Evolutionary conservation across 306 rosid species (phyloP).

Genomic region (Cicer cuneatum): DNA sequence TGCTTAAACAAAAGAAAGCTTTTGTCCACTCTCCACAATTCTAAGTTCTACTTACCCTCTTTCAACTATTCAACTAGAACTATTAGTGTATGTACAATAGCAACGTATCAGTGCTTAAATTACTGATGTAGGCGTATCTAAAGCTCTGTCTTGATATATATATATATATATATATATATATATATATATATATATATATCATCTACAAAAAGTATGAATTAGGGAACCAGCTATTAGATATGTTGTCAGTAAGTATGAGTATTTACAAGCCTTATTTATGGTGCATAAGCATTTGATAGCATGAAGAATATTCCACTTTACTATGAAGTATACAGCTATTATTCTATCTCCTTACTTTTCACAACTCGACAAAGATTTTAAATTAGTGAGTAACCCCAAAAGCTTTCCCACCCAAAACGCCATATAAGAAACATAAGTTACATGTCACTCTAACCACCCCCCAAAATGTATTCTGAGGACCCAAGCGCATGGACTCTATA

Average conservation of each 20-base stretch:
- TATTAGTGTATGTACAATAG: constrained; percentile 4
- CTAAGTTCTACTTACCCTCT: neutral
- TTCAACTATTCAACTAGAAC: neutral
- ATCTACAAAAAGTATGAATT: neutral
- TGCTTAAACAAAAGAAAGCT: constrained; percentile 10
- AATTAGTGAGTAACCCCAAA: constrained; percentile 9
- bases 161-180: neutral
- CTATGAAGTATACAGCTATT: neutral
- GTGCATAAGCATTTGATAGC: constrained; percentile 7
- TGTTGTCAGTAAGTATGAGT: too few relatives aligned
- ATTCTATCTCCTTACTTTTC: constrained; percentile 9
- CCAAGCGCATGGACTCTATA: neutral
- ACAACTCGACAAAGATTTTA: neutral
- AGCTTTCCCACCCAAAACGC: constrained; percentile 5
- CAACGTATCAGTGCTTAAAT: neutral
- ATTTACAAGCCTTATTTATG: constrained; percentile 13
- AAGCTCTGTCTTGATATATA: neutral
- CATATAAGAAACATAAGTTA: constrained; percentile 4
- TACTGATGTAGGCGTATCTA: neutral
- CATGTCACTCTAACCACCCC: constrained; percentile 19
- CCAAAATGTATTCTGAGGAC: constrained; percentile 9
- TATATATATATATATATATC: neutral
- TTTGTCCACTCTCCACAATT: neutral
- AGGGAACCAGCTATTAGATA: neutral
- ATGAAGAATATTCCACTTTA: neutral